A percentile compares a stretch with the other conserved stretches of the same genome.
Evolutionary conservation across 768 basidiomycete genomes (phyloP).

Genomic region (Rhodotorula diobovata): DNA sequence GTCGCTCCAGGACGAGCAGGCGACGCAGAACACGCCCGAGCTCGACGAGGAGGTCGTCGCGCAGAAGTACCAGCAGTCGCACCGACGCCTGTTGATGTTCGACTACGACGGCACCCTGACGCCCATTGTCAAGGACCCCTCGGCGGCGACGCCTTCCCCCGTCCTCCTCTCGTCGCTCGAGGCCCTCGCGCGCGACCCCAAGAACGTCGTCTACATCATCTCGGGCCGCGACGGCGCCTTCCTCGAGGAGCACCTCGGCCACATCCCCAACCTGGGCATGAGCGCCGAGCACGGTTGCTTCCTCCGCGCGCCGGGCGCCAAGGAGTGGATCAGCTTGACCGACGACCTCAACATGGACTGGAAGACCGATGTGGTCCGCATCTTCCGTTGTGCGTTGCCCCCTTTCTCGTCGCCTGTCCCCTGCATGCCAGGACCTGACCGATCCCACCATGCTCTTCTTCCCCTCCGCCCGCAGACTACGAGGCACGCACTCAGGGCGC

Average conservation of each 20-base stretch:
- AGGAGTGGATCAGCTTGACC: constrained; percentile 83
- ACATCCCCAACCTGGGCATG: constrained; percentile 76
- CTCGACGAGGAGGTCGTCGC: constrained; percentile 63
- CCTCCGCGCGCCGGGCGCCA: constrained; percentile 64
- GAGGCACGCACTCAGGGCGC: constrained; percentile 82
- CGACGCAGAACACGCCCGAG: constrained; percentile 77
- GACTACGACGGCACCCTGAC: constrained; percentile 97
- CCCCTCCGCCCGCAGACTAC: constrained; percentile 32
- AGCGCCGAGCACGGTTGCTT: constrained; percentile 95
- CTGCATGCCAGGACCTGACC: no score
- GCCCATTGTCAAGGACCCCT: constrained; percentile 90
- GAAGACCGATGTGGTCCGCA: constrained; percentile 91
- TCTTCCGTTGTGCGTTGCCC: constrained; percentile 68
- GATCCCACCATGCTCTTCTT: no score
- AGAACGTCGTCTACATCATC: constrained; percentile 93
- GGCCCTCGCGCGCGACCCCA: constrained; percentile 68
- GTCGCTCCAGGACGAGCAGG: constrained; percentile 70
- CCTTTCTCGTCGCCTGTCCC: background rate
- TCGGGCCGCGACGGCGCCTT: constrained; percentile 91
- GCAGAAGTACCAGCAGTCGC: constrained; percentile 61
- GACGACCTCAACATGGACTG: constrained; percentile 90
- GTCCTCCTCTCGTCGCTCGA: constrained; percentile 69
- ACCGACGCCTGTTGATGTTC: constrained; percentile 83
- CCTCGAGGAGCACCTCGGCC: constrained; percentile 84
- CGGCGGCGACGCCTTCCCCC: constrained; percentile 74